Conservation (phyloP, 768 basidiomycete genomes). For the Mycena vulgaris region DNA sequence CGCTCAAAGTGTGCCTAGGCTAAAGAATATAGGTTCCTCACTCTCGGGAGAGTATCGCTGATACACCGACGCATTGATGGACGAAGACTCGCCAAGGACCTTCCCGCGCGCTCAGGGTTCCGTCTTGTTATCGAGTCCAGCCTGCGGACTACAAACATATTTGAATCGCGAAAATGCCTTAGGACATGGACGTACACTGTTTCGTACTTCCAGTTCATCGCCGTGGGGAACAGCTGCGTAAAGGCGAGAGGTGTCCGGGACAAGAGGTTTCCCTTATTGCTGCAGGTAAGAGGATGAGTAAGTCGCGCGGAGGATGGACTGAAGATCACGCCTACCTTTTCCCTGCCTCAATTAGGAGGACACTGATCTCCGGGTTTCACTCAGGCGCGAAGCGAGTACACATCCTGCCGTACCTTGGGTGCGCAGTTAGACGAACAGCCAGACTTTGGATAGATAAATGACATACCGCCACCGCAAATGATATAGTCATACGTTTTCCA, state of each 20-base stretch:
- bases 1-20: too few relatives aligned
- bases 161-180: not conserved
- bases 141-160: conserved; percentile 4
- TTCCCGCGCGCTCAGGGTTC: conserved; percentile 28
- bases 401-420: conserved; percentile 64
- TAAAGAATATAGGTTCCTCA: too few relatives aligned
- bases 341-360: conserved; percentile 60
- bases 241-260: conserved; percentile 36
- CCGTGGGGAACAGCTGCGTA: conserved; percentile 27
- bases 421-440: too few relatives aligned
- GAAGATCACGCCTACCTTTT: conserved; percentile 36
- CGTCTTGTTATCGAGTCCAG: conserved; percentile 1
- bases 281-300: not conserved
- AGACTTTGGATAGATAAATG: not conserved
- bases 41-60: conserved; percentile 38
- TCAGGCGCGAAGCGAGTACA: conserved; percentile 60
- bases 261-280: conserved; percentile 31
- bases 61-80: conserved; percentile 38
- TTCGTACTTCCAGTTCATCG: conserved; percentile 37
- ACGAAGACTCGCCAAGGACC: conserved; percentile 30
- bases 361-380: conserved; percentile 53
- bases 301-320: not conserved
- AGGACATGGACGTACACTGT: conserved; percentile 24
- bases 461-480: conserved; percentile 27
- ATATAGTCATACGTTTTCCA: conserved; percentile 34